Percentiles rank a stretch among this genome's conserved stretches.
These are phyloP conservation scores for Rhodotorula sp. DNA, from an alignment of 1,284 basidiomycete species.

Conservation along the genomic window DNA sequence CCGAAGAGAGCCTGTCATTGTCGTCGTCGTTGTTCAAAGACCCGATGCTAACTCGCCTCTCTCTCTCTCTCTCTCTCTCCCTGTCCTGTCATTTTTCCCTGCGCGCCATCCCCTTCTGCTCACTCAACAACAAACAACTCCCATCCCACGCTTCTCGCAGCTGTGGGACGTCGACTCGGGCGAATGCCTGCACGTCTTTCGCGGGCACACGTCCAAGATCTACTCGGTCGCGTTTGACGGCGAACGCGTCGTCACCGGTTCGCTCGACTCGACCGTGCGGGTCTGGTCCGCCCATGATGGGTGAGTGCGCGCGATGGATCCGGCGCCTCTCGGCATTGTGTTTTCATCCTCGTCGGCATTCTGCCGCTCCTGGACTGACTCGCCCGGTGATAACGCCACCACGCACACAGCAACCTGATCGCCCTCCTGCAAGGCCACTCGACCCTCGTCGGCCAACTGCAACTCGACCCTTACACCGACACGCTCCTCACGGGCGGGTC, in stretches of 20 bases:
- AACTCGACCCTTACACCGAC: slow-evolving; percentile 62
- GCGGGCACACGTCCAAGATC: slow-evolving; percentile 89
- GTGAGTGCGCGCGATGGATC: slow-evolving; percentile 52
- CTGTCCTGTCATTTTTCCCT: no score
- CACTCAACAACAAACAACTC: no score
- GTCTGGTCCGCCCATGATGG: slow-evolving; percentile 81
- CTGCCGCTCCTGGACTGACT: no score
- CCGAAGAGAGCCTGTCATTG: no score
- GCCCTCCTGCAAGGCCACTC: slow-evolving; percentile 91
- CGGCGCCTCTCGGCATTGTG: no score
- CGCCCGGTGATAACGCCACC: no score
- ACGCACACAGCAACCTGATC: slow-evolving; percentile 62
- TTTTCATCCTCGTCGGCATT: no score
- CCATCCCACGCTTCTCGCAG: no score
- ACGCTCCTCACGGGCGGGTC: slow-evolving; percentile 86
- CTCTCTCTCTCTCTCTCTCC: no score
- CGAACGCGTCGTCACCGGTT: slow-evolving; percentile 76
- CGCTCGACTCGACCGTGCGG: slow-evolving; percentile 84
- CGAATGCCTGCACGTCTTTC: slow-evolving; percentile 65
- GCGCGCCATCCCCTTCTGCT: no score
- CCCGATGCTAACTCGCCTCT: no score
- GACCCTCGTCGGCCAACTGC: slow-evolving; percentile 88
- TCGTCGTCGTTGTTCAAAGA: no score
- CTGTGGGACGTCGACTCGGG: slow-evolving; percentile 76
- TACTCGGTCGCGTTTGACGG: slow-evolving; percentile 94